Evolutionary conservation across 2,329 filamentous ascomycete species (phyloP).

Genomic region (Mycosphaerelloides madeirae): DNA sequence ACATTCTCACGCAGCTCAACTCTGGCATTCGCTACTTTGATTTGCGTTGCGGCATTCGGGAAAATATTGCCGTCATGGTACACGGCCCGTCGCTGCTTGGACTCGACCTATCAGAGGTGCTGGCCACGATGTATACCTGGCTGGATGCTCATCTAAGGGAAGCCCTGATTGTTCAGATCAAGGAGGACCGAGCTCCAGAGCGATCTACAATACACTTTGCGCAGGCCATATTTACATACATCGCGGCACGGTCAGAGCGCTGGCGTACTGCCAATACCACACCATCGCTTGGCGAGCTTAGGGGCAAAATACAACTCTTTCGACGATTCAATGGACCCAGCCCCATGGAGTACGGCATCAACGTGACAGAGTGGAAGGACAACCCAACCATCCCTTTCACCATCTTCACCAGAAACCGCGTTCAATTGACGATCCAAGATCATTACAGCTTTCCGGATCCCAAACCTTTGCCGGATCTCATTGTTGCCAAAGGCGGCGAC

Average conservation of each 20-base stretch:
- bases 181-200: constrained; percentile 32
- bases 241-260: constrained; percentile 22
- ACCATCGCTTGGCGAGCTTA: constrained; percentile 29
- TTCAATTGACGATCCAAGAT: constrained; percentile 43
- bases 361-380: constrained; percentile 33
- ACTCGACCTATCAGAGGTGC: constrained; percentile 25
- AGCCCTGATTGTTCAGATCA: constrained; percentile 33
- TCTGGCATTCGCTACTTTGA: constrained; percentile 36
- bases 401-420: constrained; percentile 35
- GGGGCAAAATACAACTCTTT: constrained; percentile 35
- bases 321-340: constrained; percentile 28
- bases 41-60: constrained; percentile 31
- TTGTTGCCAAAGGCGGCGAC: constrained; percentile 38
- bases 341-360: constrained; percentile 28
- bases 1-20: constrained; percentile 28
- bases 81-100: constrained; percentile 31
- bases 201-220: constrained; percentile 35
- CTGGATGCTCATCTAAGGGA: constrained; percentile 28
- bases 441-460: constrained; percentile 43
- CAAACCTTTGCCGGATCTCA: constrained; percentile 36
- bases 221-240: constrained; percentile 31
- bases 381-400: constrained; percentile 33
- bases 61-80: constrained; percentile 34
- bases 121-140: constrained; percentile 29
- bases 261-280: constrained; percentile 35